Base-by-base conservation (phyloP, 139 green algal genomes). In the Coelastrella sp. region DNA sequence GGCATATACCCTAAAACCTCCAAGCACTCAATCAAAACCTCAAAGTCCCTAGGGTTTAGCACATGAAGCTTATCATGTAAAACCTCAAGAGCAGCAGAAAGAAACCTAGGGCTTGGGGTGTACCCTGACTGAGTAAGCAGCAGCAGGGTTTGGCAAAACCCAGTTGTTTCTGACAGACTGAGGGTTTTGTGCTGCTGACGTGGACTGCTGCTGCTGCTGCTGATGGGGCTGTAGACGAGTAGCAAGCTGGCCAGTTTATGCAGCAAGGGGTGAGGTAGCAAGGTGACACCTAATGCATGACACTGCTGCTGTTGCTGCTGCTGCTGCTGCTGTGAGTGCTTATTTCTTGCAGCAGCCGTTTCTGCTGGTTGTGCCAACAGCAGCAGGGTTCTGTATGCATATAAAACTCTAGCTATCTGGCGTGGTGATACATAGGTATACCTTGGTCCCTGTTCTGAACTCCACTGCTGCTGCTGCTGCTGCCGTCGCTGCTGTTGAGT, bases 21-120 rank as follows among this genome's bases (percentile, higher is more conserved):
- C 7, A 88, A 57, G 15, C 8, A 10, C 6, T 8, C 49, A 8
- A 35, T 68, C 4, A 88, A 9, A 57, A 24, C 49, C 22, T 57
- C 49, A 59, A 70, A 57, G 7, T 88, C 68, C 11, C 10, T 6
- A 24, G 49, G 22, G 4, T 58, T 20, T 7, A 88, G 8, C 49
- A 66, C 8, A 59, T 80, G 66, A 24, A 90, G 61, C 85, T 74
- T 76, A 56, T 90, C 85, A 84, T 90, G 74, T 27, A 90, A 19
- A 17, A 84, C 56, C 73, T 90, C 85, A 15, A 90, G 74, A 35
- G 49, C 73, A 63, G 73, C 85, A 66, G 73, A 57, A 11, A 90
- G 22, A n/a, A 81, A 88, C 6, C 10, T 15, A n/a, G 49, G 84
- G 84, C 68, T 88, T 73, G 85, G 73, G 49, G 10, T 73, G 19